Base-by-base conservation (phyloP, 2,329 filamentous ascomycete species). In the Aureobasidium sp. region DNA sequence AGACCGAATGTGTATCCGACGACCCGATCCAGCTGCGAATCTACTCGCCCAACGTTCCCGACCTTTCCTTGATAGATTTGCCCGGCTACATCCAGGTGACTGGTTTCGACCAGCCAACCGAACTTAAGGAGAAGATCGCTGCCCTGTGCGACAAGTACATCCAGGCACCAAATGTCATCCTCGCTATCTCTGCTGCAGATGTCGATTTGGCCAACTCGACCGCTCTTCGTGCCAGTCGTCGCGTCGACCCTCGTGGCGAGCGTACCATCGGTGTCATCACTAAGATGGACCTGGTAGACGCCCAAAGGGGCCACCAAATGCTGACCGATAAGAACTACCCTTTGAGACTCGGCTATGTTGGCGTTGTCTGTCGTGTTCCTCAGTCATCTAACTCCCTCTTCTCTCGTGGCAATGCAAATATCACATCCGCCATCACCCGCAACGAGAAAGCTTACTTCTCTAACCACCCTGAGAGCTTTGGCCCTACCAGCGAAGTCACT, bases 141-240 rank as follows among this genome's bases (percentile, higher is more conserved):
- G 91, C 97, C 69, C 85, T 99, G 15, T 99, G 94, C 73, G 94
- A 99, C 75, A 97, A 96, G 77, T 99, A 99, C 71, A 99, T 99
- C 57, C 90, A 96, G 71, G 79, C 92, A 6, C 94, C 95, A 0
- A 99, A 99, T 71, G 88, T 99, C 67, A 97, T 99, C 65, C 81
- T 99, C 8, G 94, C 94, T 41, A 97, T 99, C 65, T 99, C 95
- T 1, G 94, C 95, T 1, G 94, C 94, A 29, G 94, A 99, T 75
- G 94, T 99, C 21, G 94, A 99, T 78, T 76, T 99, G 62, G 94
- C 94, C 27, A 99, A 99, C 74, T 99, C 94, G 1, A 94, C 94
- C 7, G 92, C 94, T 6, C 77, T 99, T 29, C 83, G 92, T 67
- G 91, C 94, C 21, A 96, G 92, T 67, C 84, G 94, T 65, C 84